These are phyloP conservation scores for Sodiomyces alkalinus DNA, from an alignment of 2,329 filamentous ascomycete genomes.

Conservation along the genomic window DNA sequence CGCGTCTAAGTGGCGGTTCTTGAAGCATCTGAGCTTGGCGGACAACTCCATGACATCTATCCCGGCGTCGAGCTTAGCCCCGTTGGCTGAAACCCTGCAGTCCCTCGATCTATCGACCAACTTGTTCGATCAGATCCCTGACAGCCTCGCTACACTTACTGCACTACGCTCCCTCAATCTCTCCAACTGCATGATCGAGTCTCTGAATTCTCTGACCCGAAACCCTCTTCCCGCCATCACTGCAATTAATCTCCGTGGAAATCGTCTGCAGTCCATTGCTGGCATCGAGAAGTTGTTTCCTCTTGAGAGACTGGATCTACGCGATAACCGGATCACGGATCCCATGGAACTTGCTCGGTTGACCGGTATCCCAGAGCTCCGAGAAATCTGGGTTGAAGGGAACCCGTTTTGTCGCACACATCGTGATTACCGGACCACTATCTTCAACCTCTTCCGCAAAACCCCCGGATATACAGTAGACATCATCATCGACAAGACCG, in stretches of 20 bases:
- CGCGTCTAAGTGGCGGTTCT: conserved; percentile 82
- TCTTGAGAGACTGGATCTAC: conserved; percentile 75
- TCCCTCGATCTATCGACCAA: conserved; percentile 90
- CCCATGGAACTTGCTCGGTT: conserved; percentile 80
- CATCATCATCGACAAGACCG: conserved; percentile 71
- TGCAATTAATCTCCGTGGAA: conserved; percentile 78
- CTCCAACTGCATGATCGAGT: conserved; percentile 95
- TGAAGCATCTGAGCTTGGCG: conserved; percentile 79
- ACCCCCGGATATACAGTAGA: conserved; percentile 86
- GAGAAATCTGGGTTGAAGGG: conserved; percentile 81
- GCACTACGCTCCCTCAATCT: conserved; percentile 85
- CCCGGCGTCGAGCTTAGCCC: conserved; percentile 57
- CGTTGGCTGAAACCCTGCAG: conserved; percentile 74
- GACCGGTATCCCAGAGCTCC: conserved; percentile 79
- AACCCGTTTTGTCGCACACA: conserved; percentile 89
- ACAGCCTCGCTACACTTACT: conserved; percentile 72
- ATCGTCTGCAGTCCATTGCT: conserved; percentile 72
- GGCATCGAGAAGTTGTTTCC: conserved; percentile 82
- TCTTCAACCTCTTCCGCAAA: conserved; percentile 90
- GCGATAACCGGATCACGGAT: conserved; percentile 84
- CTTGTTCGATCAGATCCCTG: conserved; percentile 85
- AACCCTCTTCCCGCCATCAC: conserved; percentile 87
- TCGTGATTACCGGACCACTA: conserved; percentile 68
- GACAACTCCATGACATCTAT: conserved; percentile 84
- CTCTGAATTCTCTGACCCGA: conserved; percentile 70